Percentiles rank a stretch among this genome's conserved stretches.
Evolutionary conservation across 306 rosid genomes (phyloP).

Genomic region (Erythrophleum fordii): DNA sequence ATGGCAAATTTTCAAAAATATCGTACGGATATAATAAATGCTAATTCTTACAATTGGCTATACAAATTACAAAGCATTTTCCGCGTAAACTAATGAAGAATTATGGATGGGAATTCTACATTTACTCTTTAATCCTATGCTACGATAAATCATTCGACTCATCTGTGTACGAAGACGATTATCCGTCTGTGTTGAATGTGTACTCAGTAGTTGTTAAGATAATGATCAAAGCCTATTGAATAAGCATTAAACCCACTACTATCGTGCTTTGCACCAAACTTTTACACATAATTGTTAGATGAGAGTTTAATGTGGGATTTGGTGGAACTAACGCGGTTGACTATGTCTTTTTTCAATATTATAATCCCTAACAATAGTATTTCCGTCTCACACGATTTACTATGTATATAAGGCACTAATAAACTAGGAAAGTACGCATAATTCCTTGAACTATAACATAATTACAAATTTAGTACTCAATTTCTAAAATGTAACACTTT

Average conservation of each 20-base stretch:
- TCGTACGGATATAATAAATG: not conserved
- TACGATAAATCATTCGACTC: not conserved
- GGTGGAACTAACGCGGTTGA: conserved; percentile 52
- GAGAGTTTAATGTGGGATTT: conserved; percentile 56
- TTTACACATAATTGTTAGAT: conserved; percentile 34
- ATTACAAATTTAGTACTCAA: too few species aligned
- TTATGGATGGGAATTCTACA: not conserved
- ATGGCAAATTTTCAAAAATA: not conserved
- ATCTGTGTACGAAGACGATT: not conserved
- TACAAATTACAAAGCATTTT: not conserved
- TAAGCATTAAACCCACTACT: conserved; percentile 32
- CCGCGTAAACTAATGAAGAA: not conserved
- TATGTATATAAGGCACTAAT: not conserved
- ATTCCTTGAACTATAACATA: too few species aligned
- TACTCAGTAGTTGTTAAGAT: not conserved
- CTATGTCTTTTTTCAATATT: conserved; percentile 26
- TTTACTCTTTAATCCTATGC: not conserved
- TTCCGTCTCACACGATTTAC: conserved; percentile 43
- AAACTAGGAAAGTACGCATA: too few species aligned
- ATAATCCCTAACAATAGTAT: conserved; percentile 38
- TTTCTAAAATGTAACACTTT: too few species aligned
- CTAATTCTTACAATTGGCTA: not conserved
- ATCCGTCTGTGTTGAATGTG: not conserved
- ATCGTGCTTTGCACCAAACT: conserved; percentile 35
- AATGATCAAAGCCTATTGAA: conserved; percentile 42